Evolutionary conservation across 495 filamentous ascomycete species (phyloP), one percentile per base, ranked within the genome.

Genomic region (Bacidia rubella): DNA sequence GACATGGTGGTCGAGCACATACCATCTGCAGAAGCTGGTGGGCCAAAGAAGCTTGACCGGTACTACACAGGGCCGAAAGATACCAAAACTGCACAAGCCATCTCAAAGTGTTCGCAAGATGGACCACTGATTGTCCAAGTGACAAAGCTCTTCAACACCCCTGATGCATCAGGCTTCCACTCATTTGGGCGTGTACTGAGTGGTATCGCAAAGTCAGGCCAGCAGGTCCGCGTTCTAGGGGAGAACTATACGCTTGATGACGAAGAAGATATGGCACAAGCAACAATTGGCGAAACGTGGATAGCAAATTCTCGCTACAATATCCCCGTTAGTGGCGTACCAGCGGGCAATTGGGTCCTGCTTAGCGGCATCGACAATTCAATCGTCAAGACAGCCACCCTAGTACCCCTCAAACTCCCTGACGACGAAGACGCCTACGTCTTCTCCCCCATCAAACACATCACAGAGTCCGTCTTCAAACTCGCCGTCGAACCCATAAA

Each of bases 401-500:
- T 98, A 46, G 81, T 98, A n/a, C 80, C 87, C 17, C 79, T 77
- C 38, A 82, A 80, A 57, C 73, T 95, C 27, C 80, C 86, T 22
- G 81, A 93, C 52, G 75, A 90, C 42, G 89, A 95, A 65, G 92
- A 94, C 50, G 86, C 88, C 1, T 88, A 92, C 63, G 89, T 98
- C 54, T 97, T 98, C 77, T 82, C 80, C 52, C 92, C 92, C 2
- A 75, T 98, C 56, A 78, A 83, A 11, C 92, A 97, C 68, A 90
- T 98, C 69, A 97, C 89, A 41, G 88, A 97, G 65, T 95, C 90
- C 2, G 90, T 98, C 11, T 87, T 97, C 65, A 98, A 98, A 69
- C 86, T 98, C 43, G 92, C 92, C 0, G 89, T 98, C 24, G 92
- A 98, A 64, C 93, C 92, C 5, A 93, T 98, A 66, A 97, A 97